Evolutionary conservation across 192 early-diverging fungal genomes (phyloP), one percentile per base, ranked within the genome.

Genomic region (Gigaspora rosea): DNA sequence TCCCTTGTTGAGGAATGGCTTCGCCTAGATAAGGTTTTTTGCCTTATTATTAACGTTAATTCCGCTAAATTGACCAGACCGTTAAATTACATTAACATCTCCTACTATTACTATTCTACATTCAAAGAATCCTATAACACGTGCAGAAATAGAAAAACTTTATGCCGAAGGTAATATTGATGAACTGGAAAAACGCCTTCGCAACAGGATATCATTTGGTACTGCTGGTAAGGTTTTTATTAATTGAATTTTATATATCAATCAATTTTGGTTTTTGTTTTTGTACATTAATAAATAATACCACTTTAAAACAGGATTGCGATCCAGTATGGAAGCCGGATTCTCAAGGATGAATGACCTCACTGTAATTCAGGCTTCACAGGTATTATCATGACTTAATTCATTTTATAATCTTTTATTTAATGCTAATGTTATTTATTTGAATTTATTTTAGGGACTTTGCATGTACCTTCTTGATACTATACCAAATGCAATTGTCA

Each of bases 241-340:
- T 68, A 46, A 52, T 51, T 56, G 16, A 48, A 32, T 15, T 15
- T 27, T n/a, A 20, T 33, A 57, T 22, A 36, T 49, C 3, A 7
- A 56, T 56, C 11, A 15, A 5, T 47, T 59, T 41, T 49, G 46
- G 8, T 11, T 66, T 49, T 63, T 18, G 15, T 68, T 33, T 41
- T 70, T 50, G n/a, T 46, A 2, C 12, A 48, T 50, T 35, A n/a
- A 22, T 66, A 46, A 48, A 27, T 27, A 27, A 27, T 27, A 27
- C 27, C 0, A 65, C 4, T 71, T 8, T 47, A 11, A n/a, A 52
- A 27, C 46, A 89, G 93, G 96, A 5, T 83, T 98, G 49, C 87
- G 96, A 51, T 94, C 96, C 22, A 87, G 88, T n/a, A 98, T 96
- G 95, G 93, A 93, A 75, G 93, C 95, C 69, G 96, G 96, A 27